Base-by-base conservation (phyloP, 2,329 filamentous ascomycete genomes). In the Fusarium falciforme region DNA sequence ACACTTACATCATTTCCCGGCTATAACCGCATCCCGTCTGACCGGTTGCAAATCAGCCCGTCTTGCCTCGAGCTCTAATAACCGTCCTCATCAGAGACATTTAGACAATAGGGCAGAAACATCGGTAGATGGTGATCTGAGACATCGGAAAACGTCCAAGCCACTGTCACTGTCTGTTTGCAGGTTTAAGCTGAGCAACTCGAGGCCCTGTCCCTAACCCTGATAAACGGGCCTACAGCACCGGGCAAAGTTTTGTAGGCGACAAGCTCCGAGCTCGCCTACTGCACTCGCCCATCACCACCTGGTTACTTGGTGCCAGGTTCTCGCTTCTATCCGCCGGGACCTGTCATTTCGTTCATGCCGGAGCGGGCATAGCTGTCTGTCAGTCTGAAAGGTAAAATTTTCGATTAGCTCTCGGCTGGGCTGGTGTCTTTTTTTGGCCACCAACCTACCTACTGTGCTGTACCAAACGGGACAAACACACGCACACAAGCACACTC, bases 241-340 rank as follows among this genome's bases (percentile, higher is more conserved):
- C 47, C 54, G 22, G 72, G 69, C 71, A 74, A 52, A 66, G 25
- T 29, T 62, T 66, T 66, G 57, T 33, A 68, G 61, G 61, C 61
- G 61, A 64, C 66, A 42, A 47, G 59, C 67, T 55, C 52, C 40
- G 52, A 17, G 38, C 36, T 64, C 57, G 38, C 42, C 22, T 64
- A 52, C 38, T 40, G 20, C 14, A n/a, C 20, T 25, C 20, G 17
- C 47, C 47, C 47, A 54, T 27, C 54, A 64, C 40, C 54, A 17
- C 44, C 70, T 66, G 47, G 42, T 17, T 47, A 17, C 42, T 47
- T 47, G 42, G 42, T 47, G 42, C 25, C 25, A 52, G 27, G 25
- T 27, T 54, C 61, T 54, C 47, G 66, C 66, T 54, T 58, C 42
- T 35, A 59, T 58, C 42, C 58, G 47, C 36, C 55, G 54, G 57